Conservation (phyloP, 202 grass and related monocot genomes). For the Schoenoplectus tabernaemontani region DNA sequence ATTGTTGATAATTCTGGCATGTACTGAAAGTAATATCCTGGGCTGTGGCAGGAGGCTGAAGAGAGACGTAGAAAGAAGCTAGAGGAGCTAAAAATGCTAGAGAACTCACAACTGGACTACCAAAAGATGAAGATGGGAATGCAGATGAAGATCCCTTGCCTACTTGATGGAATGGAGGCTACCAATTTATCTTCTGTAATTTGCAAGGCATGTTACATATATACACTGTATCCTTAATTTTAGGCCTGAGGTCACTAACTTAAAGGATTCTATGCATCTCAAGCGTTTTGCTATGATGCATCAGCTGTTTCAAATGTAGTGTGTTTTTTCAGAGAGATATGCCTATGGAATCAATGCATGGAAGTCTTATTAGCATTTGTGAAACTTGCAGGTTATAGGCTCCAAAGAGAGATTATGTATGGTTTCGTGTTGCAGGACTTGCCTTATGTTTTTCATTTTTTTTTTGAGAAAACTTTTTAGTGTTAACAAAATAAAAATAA, state of each 20-base stretch:
- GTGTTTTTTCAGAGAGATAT: not conserved
- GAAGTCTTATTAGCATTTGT: not conserved
- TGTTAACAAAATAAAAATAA: too few relatives aligned
- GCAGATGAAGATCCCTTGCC: constrained; percentile 87
- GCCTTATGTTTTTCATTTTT: too few relatives aligned
- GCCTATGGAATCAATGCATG: not conserved
- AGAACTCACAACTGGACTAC: constrained; percentile 84
- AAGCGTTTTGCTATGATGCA: constrained; percentile 2
- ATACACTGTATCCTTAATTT: not conserved
- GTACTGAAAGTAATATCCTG: not conserved
- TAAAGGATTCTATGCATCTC: not conserved
- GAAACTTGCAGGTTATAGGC: not conserved
- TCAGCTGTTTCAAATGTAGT: not conserved
- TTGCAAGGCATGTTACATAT: constrained; percentile 4
- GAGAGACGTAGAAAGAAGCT: constrained; percentile 88
- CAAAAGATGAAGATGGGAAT: constrained; percentile 97
- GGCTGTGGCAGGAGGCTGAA: constrained; percentile 44
- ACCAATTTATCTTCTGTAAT: constrained; percentile 32
- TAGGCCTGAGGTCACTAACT: constrained; percentile 19
- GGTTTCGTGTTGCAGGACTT: too few relatives aligned
- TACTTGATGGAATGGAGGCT: constrained; percentile 97
- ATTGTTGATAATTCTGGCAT: not conserved
- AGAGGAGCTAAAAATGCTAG: constrained; percentile 80
- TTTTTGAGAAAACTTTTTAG: too few relatives aligned
- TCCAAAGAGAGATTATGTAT: too few relatives aligned